Evolutionary conservation across 75 land plant species (phyloP).

Genomic region (Azolla pinnata): DNA sequence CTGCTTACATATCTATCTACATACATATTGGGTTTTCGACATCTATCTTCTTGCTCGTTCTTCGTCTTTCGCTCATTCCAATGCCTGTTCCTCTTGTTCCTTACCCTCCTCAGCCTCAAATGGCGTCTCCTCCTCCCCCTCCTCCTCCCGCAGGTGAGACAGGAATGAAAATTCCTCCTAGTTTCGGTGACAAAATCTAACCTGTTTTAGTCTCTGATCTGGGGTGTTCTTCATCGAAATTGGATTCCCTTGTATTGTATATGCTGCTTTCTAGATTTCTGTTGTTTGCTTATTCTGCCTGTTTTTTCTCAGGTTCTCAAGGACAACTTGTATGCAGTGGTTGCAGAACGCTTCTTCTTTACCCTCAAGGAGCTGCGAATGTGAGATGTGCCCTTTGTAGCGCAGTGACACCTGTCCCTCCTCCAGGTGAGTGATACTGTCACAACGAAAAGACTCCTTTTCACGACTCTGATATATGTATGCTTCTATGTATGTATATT

Average conservation of each 20-base stretch:
- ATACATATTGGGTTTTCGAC: too few species aligned
- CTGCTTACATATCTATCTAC: too few species aligned
- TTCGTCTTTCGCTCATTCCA: too few species aligned
- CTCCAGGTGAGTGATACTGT: constrained; percentile 43
- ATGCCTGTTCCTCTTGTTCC: constrained; percentile 19
- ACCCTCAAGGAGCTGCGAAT: constrained; percentile 84
- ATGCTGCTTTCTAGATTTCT: too few species aligned
- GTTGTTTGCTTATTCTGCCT: too few species aligned
- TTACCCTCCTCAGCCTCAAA: constrained; percentile 13
- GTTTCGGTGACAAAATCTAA: background rate
- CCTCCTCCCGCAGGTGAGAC: constrained; percentile 6
- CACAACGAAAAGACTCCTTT: background rate
- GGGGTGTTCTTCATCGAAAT: too few species aligned
- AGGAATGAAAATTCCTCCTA: background rate
- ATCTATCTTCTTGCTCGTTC: too few species aligned
- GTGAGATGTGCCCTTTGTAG: constrained; percentile 97
- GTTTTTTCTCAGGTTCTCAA: constrained; percentile 68
- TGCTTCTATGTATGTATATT: background rate
- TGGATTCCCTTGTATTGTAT: too few species aligned
- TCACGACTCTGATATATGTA: background rate
- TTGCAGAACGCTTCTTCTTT: constrained; percentile 78
- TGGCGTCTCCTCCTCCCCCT: constrained; percentile 2
- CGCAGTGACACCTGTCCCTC: constrained; percentile 86
- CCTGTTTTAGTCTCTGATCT: too few species aligned
- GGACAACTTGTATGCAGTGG: constrained; percentile 92